Evolutionary conservation across 371 early-diverging fungal genomes (phyloP), one percentile per base, ranked within the genome.

Genomic region (Rhizopus arrhizus): DNA sequence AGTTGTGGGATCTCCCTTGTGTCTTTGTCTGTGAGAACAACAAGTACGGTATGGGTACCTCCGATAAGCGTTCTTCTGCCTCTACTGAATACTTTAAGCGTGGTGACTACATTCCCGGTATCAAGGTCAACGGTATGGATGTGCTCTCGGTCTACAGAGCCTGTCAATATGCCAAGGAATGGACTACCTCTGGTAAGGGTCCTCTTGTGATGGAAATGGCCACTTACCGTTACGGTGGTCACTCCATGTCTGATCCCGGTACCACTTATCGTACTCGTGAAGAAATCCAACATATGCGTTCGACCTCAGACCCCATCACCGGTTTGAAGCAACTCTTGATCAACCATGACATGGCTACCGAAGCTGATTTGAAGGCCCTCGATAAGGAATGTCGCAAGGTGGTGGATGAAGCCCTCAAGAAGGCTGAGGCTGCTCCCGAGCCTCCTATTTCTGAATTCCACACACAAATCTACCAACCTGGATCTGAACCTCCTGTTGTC

Each of bases 221-320:
- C 65, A 99, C 99, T 35, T 96, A 99, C 86, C 93, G 99, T 59
- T 96, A 96, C 78, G 98, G 99, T 79, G 98, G 98, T 56, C 99
- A 99, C 92, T 98, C 99, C 69, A 98, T 98, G 98, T 96, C 97
- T 61, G 98, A 98, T 80, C 98, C 98, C 42, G 98, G 98, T 60
- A 97, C 97, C 76, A 96, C 96, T 58, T 98, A 96, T 89, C 92
- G 97, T 67, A 94, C 96, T 64, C 91, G 97, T 74, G 97, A 96
- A 79, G 96, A 98, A 81, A 92, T 98, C 63, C 94, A 96, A 81
- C 89, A 95, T 75, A 96, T 97, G 96, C 89, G 97, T 36, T 89
- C 90, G 58, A 91, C 89, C 68, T 88, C 87, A 61, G 97, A 97
- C 75, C 92, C 95, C 51, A 95, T 98, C 80, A 95, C 89, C 59